These are phyloP conservation scores for Trichosporon sp. DNA, from an alignment of 1,284 basidiomycete species.

Conservation along the genomic window DNA sequence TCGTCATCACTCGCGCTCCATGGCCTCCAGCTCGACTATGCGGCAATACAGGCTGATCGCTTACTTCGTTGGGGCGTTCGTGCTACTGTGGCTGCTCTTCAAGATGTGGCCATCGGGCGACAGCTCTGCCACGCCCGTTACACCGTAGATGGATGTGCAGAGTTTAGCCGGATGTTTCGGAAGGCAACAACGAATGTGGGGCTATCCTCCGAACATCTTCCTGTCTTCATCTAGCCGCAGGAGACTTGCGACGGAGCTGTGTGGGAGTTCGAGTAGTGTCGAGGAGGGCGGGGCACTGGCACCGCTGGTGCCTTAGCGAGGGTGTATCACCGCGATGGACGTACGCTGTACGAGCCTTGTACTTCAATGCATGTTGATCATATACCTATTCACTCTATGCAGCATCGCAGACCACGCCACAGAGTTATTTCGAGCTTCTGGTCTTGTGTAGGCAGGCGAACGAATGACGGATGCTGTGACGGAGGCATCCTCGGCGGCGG, in stretches of 20 bases:
- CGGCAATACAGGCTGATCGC: slow-evolving; percentile 43
- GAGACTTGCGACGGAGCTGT: neutral
- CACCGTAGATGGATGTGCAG: neutral
- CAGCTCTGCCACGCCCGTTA: neutral
- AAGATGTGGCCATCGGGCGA: slow-evolving; percentile 28
- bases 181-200: too few relatives aligned
- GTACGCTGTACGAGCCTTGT: neutral
- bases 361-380: neutral
- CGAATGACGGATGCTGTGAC: neutral
- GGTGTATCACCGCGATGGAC: neutral
- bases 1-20: slow-evolving; percentile 39
- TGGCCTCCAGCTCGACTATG: slow-evolving; percentile 37
- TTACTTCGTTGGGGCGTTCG: slow-evolving; percentile 37
- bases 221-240: neutral
- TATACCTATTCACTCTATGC: neutral
- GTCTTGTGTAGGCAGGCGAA: too few relatives aligned
- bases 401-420: too few relatives aligned
- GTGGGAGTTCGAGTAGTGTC: neutral
- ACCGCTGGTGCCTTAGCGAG: neutral
- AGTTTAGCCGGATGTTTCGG: neutral
- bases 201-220: too few relatives aligned
- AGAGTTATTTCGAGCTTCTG: too few relatives aligned
- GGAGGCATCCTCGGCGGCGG: neutral
- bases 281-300: neutral
- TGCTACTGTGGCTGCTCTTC: slow-evolving; percentile 38